Conservation (phyloP, 305 asterid genomes). For the Fraxinus velutina region DNA sequence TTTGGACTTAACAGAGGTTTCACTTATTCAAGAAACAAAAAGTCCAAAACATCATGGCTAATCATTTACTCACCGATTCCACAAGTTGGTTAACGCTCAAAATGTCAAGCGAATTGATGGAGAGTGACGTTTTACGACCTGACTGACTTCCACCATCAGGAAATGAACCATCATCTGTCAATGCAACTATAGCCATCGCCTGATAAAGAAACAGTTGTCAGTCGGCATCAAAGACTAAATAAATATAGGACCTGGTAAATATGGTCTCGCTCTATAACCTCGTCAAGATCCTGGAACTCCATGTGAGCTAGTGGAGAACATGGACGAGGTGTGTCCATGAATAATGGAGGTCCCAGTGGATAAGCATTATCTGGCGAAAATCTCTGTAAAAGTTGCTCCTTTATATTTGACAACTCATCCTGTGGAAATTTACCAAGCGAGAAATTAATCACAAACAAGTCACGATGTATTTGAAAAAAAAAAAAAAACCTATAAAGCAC, state of each 20-base stretch:
- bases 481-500: background rate
- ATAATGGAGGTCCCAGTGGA: constrained; percentile 42
- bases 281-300: constrained; percentile 45
- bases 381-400: constrained; percentile 32
- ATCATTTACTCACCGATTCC: constrained; percentile 42
- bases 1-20: background rate
- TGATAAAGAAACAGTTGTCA: constrained; percentile 23
- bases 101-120: constrained; percentile 43
- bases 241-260: constrained; percentile 6
- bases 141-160: constrained; percentile 48
- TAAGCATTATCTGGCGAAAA: constrained; percentile 47
- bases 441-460: background rate
- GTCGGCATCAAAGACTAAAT: background rate
- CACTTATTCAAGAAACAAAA: background rate
- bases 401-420: constrained; percentile 41
- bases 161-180: constrained; percentile 39
- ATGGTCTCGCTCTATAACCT: constrained; percentile 30
- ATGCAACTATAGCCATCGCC: constrained; percentile 31
- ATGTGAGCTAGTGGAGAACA: constrained; percentile 45
- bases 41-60: background rate
- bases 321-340: constrained; percentile 53
- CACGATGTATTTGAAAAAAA: background rate
- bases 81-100: constrained; percentile 51
- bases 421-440: constrained; percentile 12
- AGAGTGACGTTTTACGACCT: constrained; percentile 45